Base-by-base conservation (phyloP, 2,329 filamentous ascomycete species). In the Phyllosticta citrichinensis region DNA sequence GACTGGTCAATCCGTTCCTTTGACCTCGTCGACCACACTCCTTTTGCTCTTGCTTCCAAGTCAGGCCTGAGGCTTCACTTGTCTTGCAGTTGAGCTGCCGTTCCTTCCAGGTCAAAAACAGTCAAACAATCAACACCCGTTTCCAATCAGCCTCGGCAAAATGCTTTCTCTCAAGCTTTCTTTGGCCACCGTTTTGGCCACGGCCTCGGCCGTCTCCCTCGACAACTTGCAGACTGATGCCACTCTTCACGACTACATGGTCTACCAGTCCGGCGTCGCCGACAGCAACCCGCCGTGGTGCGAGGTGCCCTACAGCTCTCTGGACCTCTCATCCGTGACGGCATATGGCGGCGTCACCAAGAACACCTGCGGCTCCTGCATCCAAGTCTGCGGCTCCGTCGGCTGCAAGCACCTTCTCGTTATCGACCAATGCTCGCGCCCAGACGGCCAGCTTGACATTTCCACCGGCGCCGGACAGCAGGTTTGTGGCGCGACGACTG, bases 361-460 rank as follows among this genome's bases (percentile, higher is more conserved):
- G 50, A 27, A 99, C 85, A 89, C 33, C 24, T 60, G 58, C 19
- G 58, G 58, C 9, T 12, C 52, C 40, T 60, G 58, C 52, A 22
- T 96, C 73, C 88, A 97, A 77, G 94, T 92, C 79, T 92, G 87
- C 70, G 93, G 93, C 78, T 87, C 86, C 75, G 92, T 99, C 71
- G 94, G 99, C 85, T 91, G 94, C 80, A 97, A 97, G 85, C 84
- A 96, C 77, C 83, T 97, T 78, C 94, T 97, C 85, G 83, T 92
- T 65, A 89, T 99, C 63, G 94, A 97, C 12, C 53, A 25, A 88
- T 60, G 58, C 58, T 35, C 20, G 19, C 58, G 58, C 11, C n/a
- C 22, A 17, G 58, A 58, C 11, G 56, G 56, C 19, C 30, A 40
- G 20, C 60, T 60, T n/a, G 58, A 60, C 53, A 51, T 60, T 35